A percentile compares a stretch with the other conserved stretches of the same genome.
Evolutionary conservation across 1,284 basidiomycete genomes (phyloP).

Genomic region (Coniferiporia sulphurascens): DNA sequence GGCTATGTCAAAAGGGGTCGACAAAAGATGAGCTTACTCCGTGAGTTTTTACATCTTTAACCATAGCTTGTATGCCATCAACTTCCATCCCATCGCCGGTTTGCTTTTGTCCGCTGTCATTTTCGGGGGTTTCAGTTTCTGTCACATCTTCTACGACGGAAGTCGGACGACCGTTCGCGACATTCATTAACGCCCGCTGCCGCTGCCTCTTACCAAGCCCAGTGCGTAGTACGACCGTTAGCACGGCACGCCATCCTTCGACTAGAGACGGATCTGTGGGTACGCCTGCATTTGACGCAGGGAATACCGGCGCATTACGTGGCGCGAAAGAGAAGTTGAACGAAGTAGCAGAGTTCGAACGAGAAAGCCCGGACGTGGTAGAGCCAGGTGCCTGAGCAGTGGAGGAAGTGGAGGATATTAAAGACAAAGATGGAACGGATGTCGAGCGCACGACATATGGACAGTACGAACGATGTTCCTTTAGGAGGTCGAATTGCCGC

Average conservation of each 20-base stretch:
- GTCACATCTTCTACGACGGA: conserved; percentile 20
- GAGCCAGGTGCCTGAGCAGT: background rate
- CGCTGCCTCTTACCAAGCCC: conserved; percentile 55
- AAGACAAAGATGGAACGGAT: conserved; percentile 52
- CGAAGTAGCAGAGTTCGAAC: conserved; percentile 9
- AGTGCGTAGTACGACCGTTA: conserved; percentile 60
- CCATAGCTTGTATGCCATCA: conserved; percentile 66
- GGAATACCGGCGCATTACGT: conserved; percentile 6
- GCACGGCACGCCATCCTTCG: conserved; percentile 77
- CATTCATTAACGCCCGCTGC: conserved; percentile 22
- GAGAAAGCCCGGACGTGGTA: background rate
- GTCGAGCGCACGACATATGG: conserved; percentile 74
- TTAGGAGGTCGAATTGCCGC: conserved; percentile 64
- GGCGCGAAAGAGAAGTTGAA: conserved; percentile 12
- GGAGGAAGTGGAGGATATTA: conserved; percentile 20
- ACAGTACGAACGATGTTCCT: conserved; percentile 77
- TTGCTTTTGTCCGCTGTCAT: conserved; percentile 3
- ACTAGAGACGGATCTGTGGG: conserved; percentile 28
- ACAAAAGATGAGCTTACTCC: conserved; percentile 46
- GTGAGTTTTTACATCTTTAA: conserved; percentile 62
- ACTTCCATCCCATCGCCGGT: conserved; percentile 33
- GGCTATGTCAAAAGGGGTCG: background rate
- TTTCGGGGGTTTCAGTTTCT: conserved; percentile 3
- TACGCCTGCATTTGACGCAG: background rate
- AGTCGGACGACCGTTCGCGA: conserved; percentile 21